Percentiles rank a stretch among this genome's conserved stretches.
phyloP scores from a whole-genome alignment of 345 rosid species.

The Salix brachista region DNA sequence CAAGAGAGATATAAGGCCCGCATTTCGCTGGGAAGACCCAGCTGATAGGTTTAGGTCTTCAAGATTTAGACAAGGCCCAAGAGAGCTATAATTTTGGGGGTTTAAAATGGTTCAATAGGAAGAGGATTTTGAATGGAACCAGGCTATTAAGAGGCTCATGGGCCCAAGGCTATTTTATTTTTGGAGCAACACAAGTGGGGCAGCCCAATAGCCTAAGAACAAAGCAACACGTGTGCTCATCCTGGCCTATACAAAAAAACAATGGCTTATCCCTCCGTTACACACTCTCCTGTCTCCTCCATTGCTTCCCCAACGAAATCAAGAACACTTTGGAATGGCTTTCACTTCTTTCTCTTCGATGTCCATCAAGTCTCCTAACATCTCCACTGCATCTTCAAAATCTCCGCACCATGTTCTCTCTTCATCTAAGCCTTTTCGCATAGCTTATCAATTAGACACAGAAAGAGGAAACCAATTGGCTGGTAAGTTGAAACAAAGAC shows the following conservation, averaged over 20 bases:
- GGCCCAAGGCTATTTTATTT: not conserved
- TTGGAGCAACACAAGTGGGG: not conserved
- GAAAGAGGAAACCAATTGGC: conserved; percentile 10
- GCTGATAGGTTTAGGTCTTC: not conserved
- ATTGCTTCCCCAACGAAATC: not conserved
- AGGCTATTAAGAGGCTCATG: not conserved
- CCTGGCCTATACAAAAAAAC: not conserved
- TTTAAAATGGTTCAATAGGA: not conserved
- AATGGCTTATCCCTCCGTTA: not conserved
- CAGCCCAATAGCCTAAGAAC: conserved; percentile 1
- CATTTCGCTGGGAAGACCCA: not conserved
- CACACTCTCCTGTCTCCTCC: not conserved
- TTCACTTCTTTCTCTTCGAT: conserved; percentile 31
- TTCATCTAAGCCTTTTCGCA: conserved; percentile 24
- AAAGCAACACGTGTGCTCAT: conserved; percentile 5
- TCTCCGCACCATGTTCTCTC: not conserved
- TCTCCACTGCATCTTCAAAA: conserved; percentile 15
- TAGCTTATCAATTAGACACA: conserved; percentile 22
- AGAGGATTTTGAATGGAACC: not conserved
- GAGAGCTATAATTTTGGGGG: not conserved
- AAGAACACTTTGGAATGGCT: conserved; percentile 26
- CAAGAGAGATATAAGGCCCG: not conserved
- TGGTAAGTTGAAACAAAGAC: conserved; percentile 22
- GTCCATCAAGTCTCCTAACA: conserved; percentile 23
- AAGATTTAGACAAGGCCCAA: not conserved